phyloP scores from a whole-genome alignment of 768 basidiomycete genomes.

The Mycena latifolia region DNA sequence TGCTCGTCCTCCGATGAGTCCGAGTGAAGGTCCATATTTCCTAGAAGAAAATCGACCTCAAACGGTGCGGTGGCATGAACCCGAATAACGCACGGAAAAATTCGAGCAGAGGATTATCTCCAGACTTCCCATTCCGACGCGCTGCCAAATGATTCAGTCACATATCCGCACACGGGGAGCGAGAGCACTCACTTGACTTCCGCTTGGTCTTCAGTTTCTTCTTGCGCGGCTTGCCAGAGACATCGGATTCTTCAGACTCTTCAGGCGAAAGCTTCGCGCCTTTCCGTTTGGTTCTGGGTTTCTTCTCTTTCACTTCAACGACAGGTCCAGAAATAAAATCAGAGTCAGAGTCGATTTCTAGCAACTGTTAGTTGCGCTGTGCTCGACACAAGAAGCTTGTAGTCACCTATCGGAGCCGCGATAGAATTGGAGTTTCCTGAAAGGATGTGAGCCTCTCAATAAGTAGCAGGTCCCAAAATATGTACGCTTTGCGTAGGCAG shows the following conservation, averaged over 20 bases:
- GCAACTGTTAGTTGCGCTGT: background rate
- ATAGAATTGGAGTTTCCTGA: constrained; percentile 45
- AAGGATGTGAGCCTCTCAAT: constrained; percentile 2
- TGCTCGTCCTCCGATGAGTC: constrained; percentile 53
- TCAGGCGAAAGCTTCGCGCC: constrained; percentile 38
- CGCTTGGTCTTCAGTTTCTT: constrained; percentile 17
- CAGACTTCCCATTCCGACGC: background rate
- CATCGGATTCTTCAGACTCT: constrained; percentile 19
- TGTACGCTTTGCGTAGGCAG: constrained; percentile 47
- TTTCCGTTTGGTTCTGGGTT: constrained; percentile 39
- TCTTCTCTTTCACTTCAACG: constrained; percentile 18
- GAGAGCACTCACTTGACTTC: constrained; percentile 2
- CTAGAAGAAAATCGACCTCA: background rate
- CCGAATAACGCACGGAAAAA: constrained; percentile 58
- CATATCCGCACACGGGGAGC: background rate
- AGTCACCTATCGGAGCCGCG: constrained; percentile 51
- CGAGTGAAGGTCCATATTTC: constrained; percentile 55
- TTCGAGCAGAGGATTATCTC: constrained; percentile 57
- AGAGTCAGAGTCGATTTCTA: constrained; percentile 62
- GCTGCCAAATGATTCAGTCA: background rate
- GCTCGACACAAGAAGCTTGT: background rate
- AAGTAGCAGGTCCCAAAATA: background rate
- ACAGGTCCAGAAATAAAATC: constrained; percentile 60
- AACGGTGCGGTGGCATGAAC: background rate
- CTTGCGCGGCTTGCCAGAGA: constrained; percentile 7